Evolutionary conservation across 441 rosid species (phyloP).

Genomic region (Sinapis alba): DNA sequence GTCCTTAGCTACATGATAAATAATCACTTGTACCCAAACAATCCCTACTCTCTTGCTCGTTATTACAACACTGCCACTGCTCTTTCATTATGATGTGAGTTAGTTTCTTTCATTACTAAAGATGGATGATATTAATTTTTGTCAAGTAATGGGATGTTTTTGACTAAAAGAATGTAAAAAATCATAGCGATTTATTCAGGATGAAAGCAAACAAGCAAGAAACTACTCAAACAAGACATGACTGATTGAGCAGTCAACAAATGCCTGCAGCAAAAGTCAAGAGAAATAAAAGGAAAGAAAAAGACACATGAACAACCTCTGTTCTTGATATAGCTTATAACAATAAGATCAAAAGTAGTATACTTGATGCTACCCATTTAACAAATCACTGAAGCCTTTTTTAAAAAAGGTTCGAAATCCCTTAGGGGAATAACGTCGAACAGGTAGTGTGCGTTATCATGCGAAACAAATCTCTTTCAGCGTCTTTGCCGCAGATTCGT

Average conservation of each 20-base stretch:
- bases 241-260: constrained; percentile 19
- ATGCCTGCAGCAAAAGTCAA: constrained; percentile 18
- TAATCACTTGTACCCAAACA: constrained; percentile 17
- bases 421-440: constrained; percentile 49
- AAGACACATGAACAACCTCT: constrained; percentile 26
- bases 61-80: constrained; percentile 28
- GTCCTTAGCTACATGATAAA: constrained; percentile 22
- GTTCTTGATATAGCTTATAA: constrained; percentile 21
- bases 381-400: constrained; percentile 1
- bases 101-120: constrained; percentile 1
- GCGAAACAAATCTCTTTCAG: constrained; percentile 57
- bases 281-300: constrained; percentile 22
- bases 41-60: constrained; percentile 1
- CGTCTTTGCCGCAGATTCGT: constrained; percentile 66
- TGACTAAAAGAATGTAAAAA: constrained; percentile 7
- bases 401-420: not conserved
- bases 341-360: constrained; percentile 3
- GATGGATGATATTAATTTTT: not conserved
- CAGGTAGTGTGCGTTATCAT: constrained; percentile 41
- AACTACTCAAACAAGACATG: constrained; percentile 27
- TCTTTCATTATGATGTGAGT: not conserved
- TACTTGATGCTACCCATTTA: constrained; percentile 8
- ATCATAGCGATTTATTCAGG: constrained; percentile 12
- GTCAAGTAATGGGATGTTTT: constrained; percentile 7
- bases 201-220: constrained; percentile 29